Evolutionary conservation across 495 filamentous ascomycete species (phyloP), one percentile per base, ranked within the genome.

Genomic region (Penicillium lagena): DNA sequence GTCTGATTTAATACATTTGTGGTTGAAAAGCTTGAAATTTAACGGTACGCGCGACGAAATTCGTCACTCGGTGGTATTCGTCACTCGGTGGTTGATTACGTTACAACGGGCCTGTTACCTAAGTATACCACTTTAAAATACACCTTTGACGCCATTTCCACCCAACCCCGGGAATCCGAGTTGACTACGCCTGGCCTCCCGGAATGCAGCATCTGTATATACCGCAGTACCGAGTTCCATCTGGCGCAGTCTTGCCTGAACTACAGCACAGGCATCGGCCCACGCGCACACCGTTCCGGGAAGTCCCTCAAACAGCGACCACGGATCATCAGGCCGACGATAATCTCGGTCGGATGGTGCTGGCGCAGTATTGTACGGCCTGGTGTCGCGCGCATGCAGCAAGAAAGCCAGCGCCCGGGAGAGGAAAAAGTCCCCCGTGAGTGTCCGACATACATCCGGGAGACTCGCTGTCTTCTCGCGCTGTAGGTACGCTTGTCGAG

Each of bases 281-380:
- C 71, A 74, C 2, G 72, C 73, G 50, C 67, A 72, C 2, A 75
- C 38, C 14, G 62, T 67, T 2, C 73, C 73, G 1, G 72, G 53
- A 9, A 77, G 51, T 10, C 73, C 73, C 40, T 77, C 71, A 12
- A 63, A 68, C 12, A 73, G 49, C 14, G 55, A 57, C 43, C 62
- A 73, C 9, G 72, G 68, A 27, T 59, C 58, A 49, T 76, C 73
- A 7, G 71, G 73, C 50, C 62, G 53, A 8, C 71, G 68, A 35
- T 71, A 76, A 14, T 64, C 52, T 41, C 59, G 47, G 7, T 49
- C 52, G 5, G 45, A 33, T 13, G 36, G n/a, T 17, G 40, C 12
- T 12, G 47, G 44, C 1, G 50, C 45, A 9, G 27, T 47, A 30
- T 59, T 64, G 36, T 70, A 71, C 7, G 72, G 71, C 3, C 58